phyloP scores from a whole-genome alignment of 257 asterid species.

The Forsythia viridissima region DNA sequence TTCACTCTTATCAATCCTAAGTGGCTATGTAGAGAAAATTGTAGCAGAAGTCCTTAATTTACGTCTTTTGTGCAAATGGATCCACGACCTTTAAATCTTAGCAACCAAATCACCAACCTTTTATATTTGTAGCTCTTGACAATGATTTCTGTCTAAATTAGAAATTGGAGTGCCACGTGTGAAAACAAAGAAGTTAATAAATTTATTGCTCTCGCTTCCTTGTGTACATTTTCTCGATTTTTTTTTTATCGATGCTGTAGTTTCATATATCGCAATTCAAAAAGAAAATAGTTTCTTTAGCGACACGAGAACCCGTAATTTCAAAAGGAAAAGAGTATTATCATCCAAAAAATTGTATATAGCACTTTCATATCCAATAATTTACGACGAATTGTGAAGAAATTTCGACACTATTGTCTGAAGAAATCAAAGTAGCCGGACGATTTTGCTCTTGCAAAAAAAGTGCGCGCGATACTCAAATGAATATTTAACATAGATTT shows the following conservation, averaged over 20 bases:
- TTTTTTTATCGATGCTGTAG: no score
- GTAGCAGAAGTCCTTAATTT: not conserved
- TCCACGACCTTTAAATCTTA: not conserved
- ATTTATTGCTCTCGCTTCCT: not conserved
- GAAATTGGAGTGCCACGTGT: not conserved
- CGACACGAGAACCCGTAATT: not conserved
- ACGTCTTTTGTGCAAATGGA: not conserved
- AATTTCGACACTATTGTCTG: no score
- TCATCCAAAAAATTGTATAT: not conserved
- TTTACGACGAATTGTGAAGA: no score
- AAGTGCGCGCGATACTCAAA: no score
- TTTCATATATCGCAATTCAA: not conserved
- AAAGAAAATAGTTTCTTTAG: not conserved
- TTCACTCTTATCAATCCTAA: conserved; percentile 3
- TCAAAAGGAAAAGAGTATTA: not conserved
- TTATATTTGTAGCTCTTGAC: not conserved
- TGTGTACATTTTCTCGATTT: not conserved
- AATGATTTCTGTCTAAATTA: no score
- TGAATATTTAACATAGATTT: no score
- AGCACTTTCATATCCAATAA: no score
- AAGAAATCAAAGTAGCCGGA: not conserved
- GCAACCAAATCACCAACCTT: not conserved
- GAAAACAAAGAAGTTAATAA: no score
- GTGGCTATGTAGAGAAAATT: not conserved
- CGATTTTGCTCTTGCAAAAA: no score